phyloP scores from a whole-genome alignment of 225 moss, liverwort and hornwort species.

The Marchantia polymorpha region DNA sequence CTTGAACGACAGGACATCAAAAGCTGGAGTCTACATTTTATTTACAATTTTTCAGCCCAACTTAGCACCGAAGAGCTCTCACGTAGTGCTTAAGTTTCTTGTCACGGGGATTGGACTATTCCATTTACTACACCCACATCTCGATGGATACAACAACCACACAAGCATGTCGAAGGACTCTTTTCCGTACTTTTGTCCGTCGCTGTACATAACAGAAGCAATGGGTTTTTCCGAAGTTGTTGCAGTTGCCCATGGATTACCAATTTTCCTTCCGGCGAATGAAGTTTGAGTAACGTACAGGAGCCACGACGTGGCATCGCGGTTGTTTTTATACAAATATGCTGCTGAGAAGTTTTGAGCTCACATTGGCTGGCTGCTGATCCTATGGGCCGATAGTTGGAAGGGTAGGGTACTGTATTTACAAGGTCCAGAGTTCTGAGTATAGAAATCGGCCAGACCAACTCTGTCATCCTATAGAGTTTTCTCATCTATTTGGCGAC shows the following conservation, averaged over 20 bases:
- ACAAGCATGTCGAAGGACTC: not conserved
- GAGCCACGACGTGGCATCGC: not conserved
- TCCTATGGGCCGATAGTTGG: not conserved
- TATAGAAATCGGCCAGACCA: too few species aligned
- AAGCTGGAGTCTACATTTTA: not conserved
- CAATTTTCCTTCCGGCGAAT: not conserved
- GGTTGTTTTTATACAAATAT: not conserved
- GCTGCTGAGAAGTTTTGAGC: not conserved
- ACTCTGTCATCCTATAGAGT: too few species aligned
- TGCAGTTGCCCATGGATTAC: not conserved
- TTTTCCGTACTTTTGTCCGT: not conserved
- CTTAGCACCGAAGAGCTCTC: not conserved
- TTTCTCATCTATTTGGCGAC: too few species aligned
- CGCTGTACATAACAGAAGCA: not conserved
- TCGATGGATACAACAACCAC: not conserved
- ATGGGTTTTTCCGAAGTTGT: not conserved
- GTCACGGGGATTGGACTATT: not conserved
- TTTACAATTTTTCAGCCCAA: not conserved
- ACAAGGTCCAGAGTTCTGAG: too few species aligned
- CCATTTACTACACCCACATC: not conserved
- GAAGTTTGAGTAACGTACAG: too few species aligned
- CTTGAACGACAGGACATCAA: slow-evolving; percentile 10
- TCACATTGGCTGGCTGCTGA: not conserved
- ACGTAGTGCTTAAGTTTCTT: not conserved
- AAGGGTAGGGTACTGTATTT: too few species aligned